Base-by-base conservation (phyloP, 192 early-diverging fungal genomes). In the Diversispora eburnea region DNA sequence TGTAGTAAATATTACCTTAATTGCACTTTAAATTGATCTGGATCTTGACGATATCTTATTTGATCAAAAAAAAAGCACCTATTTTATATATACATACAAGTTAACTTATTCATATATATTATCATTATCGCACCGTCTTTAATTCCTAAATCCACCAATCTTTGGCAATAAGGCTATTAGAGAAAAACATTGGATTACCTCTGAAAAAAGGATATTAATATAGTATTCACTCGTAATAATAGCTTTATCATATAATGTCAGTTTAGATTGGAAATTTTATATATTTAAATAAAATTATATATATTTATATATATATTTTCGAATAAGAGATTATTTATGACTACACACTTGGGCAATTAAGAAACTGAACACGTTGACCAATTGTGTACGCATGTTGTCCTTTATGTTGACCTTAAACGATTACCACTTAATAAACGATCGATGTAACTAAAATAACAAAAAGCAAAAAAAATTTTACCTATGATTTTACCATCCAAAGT, bases 361-460 rank as follows among this genome's bases (percentile, higher is more conserved):
- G 62, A 22, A 95, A 88, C 1, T 85, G 79, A 0, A 91, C 89
- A 0, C 85, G 74, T 79, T 98, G 94, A 5, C 95, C 95, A 52
- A 96, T 88, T 1, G 94, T 95, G 67, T 87, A 92, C 9, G 83
- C 82, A 73, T 85, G 87, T 22, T 94, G 52, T 0, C 93, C 94
- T 4, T 79, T 73, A 69, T 94, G 92, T 33, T 78, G 45, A 6
- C 85, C 88, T 64, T 79, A 74, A 52, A 33, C 25, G 25, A 33
- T 33, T 33, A 33, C 25, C 25, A 33, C 2, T 33, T 2, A 33
- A 33, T 33, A 33, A 33, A 33, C 25, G 25, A 33, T 33, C 25
- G 25, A 33, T 33, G 25, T 33, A 2, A 33, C 25, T 33, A 33
- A 33, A 33, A 33, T 33, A 33, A 33, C 25, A 33, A 33, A 33